phyloP scores from a whole-genome alignment of 768 basidiomycete genomes.

The Paxillus ammoniavirescens region DNA sequence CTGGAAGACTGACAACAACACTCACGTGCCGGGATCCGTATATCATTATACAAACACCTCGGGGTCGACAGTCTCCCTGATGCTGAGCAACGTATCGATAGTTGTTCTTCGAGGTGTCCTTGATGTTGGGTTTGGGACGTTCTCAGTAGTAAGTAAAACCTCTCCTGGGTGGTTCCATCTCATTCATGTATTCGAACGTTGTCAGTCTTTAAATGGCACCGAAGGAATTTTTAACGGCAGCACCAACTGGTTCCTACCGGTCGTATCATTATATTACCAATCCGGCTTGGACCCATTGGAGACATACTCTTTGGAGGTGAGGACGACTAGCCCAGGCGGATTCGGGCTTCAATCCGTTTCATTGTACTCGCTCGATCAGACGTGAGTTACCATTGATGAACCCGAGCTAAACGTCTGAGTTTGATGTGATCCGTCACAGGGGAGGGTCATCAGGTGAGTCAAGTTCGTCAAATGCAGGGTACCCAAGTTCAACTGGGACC shows the following conservation, averaged over 20 bases:
- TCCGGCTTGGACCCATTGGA: conserved; percentile 7
- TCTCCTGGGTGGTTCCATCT: neutral
- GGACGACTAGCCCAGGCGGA: conserved; percentile 5
- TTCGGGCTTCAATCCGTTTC: conserved; percentile 13
- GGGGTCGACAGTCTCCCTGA: too few species aligned
- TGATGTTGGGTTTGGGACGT: conserved; percentile 9
- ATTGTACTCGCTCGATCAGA: conserved; percentile 7
- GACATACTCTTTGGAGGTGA: conserved; percentile 9
- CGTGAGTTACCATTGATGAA: neutral
- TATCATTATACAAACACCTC: too few species aligned
- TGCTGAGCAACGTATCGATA: too few species aligned
- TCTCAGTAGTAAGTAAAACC: conserved; percentile 18
- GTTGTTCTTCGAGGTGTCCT: too few species aligned
- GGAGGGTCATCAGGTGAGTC: neutral
- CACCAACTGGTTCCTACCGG: conserved; percentile 23
- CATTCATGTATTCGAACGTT: too few species aligned
- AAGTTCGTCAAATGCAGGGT: neutral
- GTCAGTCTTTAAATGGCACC: conserved; percentile 2
- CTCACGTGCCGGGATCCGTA: conserved; percentile 2
- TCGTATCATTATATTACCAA: conserved; percentile 12
- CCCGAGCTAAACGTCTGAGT: too few species aligned
- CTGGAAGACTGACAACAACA: conserved; percentile 5
- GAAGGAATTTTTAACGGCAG: neutral
- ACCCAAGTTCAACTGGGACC: neutral
- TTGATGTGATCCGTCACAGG: neutral